Evolutionary conservation across 2,329 filamentous ascomycete species (phyloP).

Genomic region (Madurella fahalii): DNA sequence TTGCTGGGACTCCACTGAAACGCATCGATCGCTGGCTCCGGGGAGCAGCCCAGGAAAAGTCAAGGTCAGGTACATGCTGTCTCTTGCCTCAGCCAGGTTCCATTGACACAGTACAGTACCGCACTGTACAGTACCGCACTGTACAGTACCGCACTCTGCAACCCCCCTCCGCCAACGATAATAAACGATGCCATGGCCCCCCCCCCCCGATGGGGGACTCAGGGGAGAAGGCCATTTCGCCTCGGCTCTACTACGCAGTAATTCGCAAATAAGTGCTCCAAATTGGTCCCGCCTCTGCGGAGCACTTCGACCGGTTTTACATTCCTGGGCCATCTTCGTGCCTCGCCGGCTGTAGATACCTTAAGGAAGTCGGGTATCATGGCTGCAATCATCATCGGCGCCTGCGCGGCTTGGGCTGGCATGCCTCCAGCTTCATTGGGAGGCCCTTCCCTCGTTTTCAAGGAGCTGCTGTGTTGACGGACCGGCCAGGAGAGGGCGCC

Average conservation of each 20-base stretch:
- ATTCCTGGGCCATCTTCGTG: too few species aligned
- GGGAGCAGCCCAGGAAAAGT: background rate
- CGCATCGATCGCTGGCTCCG: slow-evolving; percentile 4
- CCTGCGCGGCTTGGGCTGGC: background rate
- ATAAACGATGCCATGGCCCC: too few species aligned
- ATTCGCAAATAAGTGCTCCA: too few species aligned
- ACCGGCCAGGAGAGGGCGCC: background rate
- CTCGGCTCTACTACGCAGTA: too few species aligned
- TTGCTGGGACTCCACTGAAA: slow-evolving; percentile 5
- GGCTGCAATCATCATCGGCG: background rate
- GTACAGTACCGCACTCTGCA: too few species aligned
- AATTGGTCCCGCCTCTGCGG: too few species aligned
- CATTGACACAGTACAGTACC: background rate
- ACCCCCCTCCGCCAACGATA: too few species aligned
- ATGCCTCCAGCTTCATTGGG: background rate
- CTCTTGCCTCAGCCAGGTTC: background rate
- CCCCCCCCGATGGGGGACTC: too few species aligned
- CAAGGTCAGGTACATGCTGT: background rate
- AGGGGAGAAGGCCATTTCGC: too few species aligned
- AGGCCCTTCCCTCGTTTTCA: background rate
- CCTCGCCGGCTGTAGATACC: background rate
- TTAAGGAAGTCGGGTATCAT: background rate
- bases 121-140: background rate
- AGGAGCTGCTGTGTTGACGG: slow-evolving; percentile 12
- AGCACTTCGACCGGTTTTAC: too few species aligned